Conservation (phyloP, 345 rosid species). For the Salix koriyanagi region DNA sequence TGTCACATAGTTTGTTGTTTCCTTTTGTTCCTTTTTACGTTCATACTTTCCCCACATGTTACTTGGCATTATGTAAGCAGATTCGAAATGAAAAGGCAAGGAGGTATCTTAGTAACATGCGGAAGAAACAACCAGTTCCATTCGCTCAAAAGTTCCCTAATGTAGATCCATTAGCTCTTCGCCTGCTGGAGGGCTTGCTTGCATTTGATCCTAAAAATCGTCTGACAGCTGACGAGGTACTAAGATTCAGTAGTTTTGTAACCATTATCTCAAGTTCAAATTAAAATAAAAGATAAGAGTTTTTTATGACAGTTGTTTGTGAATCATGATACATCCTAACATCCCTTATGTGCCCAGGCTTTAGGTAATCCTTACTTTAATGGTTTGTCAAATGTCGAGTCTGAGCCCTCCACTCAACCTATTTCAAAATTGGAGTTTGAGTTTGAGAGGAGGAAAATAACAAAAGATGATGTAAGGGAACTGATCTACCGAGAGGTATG, state of each 20-base stretch:
- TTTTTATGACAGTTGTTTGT: not conserved
- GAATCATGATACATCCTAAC: constrained; percentile 8
- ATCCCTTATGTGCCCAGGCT: constrained; percentile 51
- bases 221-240: constrained; percentile 81
- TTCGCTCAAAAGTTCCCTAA: constrained; percentile 80
- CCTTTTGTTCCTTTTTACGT: not conserved
- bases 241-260: not conserved
- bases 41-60: not conserved
- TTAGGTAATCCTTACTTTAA: constrained; percentile 83
- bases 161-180: constrained; percentile 75
- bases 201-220: constrained; percentile 99
- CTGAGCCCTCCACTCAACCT: constrained; percentile 85
- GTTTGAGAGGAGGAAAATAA: constrained; percentile 89
- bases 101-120: constrained; percentile 92
- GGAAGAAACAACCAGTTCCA: constrained; percentile 76
- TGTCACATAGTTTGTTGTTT: not conserved
- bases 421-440: constrained; percentile 97
- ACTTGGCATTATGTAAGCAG: constrained; percentile 36
- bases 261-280: not conserved
- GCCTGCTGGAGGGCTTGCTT: constrained; percentile 65
- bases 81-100: constrained; percentile 97
- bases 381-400: constrained; percentile 79
- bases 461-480: constrained; percentile 95
- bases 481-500: constrained; percentile 92
- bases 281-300: not conserved